Evolutionary conservation across 1,284 basidiomycete genomes (phyloP).

Genomic region (Rhodotorula sp.): DNA sequence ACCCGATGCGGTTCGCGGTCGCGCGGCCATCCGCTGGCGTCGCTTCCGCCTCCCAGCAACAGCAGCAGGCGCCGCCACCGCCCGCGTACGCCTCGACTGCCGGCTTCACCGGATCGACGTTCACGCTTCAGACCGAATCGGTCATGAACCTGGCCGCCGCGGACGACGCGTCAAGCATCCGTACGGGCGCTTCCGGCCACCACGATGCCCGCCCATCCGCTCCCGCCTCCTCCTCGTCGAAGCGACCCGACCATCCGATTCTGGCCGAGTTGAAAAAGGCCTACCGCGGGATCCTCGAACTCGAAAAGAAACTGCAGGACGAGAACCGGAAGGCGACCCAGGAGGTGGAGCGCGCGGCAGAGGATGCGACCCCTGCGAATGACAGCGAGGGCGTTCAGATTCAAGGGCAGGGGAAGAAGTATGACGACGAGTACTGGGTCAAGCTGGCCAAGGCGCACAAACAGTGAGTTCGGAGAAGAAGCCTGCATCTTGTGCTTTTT

Average conservation of each 20-base stretch:
- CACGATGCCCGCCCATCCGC: not conserved
- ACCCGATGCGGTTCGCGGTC: constrained; percentile 70
- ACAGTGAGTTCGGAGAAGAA: constrained; percentile 36
- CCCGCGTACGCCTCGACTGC: not conserved
- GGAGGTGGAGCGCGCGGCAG: constrained; percentile 42
- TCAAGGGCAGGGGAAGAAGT: constrained; percentile 14
- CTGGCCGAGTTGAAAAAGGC: constrained; percentile 73
- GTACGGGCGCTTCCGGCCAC: constrained; percentile 57
- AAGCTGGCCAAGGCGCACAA: constrained; percentile 41
- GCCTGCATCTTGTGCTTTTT: too few species aligned
- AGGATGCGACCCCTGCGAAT: constrained; percentile 45
- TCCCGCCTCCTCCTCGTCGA: constrained; percentile 53
- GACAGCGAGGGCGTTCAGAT: constrained; percentile 33
- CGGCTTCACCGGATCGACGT: not conserved
- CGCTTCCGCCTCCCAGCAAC: constrained; percentile 52
- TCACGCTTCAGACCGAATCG: not conserved
- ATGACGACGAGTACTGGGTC: constrained; percentile 44
- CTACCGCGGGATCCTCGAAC: constrained; percentile 68
- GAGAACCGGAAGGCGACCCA: constrained; percentile 53
- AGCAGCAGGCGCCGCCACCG: too few species aligned
- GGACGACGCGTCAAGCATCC: constrained; percentile 63
- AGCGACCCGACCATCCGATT: constrained; percentile 59
- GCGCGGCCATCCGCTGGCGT: constrained; percentile 49
- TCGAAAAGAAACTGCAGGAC: constrained; percentile 69
- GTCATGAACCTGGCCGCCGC: not conserved